Base-by-base conservation (phyloP, 768 basidiomycete genomes). In the Thelephora aurantiotincta region DNA sequence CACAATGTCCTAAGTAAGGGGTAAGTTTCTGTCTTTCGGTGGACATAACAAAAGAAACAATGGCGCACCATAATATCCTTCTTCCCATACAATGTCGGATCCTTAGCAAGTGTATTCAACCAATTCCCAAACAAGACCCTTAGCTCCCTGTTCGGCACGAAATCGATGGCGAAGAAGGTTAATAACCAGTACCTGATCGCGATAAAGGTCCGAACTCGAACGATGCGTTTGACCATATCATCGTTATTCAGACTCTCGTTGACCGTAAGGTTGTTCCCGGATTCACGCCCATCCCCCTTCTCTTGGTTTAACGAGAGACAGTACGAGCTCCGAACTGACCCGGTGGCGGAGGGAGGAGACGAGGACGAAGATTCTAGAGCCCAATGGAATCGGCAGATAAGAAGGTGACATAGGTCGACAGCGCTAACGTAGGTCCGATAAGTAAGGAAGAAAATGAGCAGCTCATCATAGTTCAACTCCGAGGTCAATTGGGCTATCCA, bases 401-500 rank as follows among this genome's bases (percentile, higher is more conserved):
- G 71, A 33, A 94, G 67, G 53, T 86, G 79, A 44, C 82, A 81
- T 26, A 96, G 71, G 56, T 91, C 87, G 48, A 82, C 68, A 2
- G 84, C 78, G 46, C 72, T 72, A 59, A 93, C 73, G 61, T 90
- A 93, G 38, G 84, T 78, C 48, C 91, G 79, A 59, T 91, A 96
- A 2, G 90, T 92, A 60, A 94, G 73, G 73, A 96, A 90, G 60
- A 93, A 93, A 56, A 86, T 80, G 48, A 90, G 72, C 23, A 92
- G 70, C 55, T 91, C 86, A 59, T 91, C 89, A 49, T 88, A 86
- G 61, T 85, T 79, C 56, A 91, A 68, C 55, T 85, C 80, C 55
- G 81, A 84, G 26, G 92, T 93, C 44, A 94, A 67, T 57, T 94
- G 88, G 0, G 87, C 89, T 47, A 96, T 81, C 87, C 88, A 90